These are phyloP conservation scores for Raphidocelis subcapitata DNA, from an alignment of 139 green algal genomes.

Conservation along the genomic window DNA sequence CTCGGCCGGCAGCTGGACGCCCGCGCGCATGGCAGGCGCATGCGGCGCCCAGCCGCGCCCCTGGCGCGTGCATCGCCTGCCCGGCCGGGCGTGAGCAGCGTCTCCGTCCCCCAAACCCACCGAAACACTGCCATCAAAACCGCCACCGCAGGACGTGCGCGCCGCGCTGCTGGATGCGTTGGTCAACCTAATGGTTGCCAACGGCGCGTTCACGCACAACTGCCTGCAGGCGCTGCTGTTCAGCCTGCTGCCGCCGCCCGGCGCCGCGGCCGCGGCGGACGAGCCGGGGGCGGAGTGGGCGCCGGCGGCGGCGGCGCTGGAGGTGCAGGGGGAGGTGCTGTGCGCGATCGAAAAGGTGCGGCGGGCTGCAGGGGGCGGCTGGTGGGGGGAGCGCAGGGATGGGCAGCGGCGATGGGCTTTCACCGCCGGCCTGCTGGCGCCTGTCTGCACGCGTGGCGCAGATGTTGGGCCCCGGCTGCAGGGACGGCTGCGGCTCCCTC, in stretches of 20 bases:
- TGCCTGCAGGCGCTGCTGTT: constrained; percentile 53
- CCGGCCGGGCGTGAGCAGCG: too few species aligned
- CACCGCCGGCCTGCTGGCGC: not conserved
- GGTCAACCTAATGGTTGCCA: constrained; percentile 62
- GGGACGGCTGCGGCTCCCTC: too few species aligned
- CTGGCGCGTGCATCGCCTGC: not conserved
- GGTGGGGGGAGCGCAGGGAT: not conserved
- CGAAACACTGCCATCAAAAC: not conserved
- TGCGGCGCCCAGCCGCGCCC: not conserved
- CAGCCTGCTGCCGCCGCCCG: constrained; percentile 25
- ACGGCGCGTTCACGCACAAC: constrained; percentile 56
- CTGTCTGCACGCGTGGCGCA: not conserved
- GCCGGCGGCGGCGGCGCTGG: not conserved
- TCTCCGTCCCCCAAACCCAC: not conserved
- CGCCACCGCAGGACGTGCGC: constrained; percentile 41
- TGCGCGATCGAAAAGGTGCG: constrained; percentile 19
- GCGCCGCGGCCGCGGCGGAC: not conserved
- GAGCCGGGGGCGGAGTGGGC: not conserved
- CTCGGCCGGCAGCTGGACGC: not conserved
- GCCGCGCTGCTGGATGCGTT: constrained; percentile 57
- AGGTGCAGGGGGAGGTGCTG: constrained; percentile 19
- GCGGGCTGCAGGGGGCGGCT: not conserved
- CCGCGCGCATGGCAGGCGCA: not conserved
- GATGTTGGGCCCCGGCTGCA: not conserved
- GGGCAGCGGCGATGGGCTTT: not conserved